phyloP scores from a whole-genome alignment of 179 eudicot species.

The Silene noctiflora region DNA sequence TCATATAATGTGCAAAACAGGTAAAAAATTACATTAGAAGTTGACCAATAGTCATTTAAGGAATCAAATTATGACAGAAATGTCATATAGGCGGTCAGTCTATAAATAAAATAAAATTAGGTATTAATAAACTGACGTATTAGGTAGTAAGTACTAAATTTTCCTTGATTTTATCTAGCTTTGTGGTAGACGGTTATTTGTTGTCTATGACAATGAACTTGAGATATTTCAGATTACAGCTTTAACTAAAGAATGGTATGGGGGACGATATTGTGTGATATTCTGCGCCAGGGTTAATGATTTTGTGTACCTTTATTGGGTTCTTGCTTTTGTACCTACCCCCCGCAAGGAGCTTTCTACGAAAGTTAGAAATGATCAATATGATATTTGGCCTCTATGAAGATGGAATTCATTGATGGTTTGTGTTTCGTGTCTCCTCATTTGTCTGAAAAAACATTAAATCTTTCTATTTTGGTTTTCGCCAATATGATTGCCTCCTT shows the following conservation, averaged over 20 bases:
- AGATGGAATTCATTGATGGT: not conserved
- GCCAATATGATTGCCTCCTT: not conserved
- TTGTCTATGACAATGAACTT: not conserved
- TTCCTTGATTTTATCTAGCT: not conserved
- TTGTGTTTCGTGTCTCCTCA: not conserved
- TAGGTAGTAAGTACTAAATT: not conserved
- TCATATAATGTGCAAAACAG: not conserved
- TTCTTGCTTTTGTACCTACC: no score
- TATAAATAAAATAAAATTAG: no score
- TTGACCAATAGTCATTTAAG: not conserved
- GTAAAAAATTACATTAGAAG: not conserved
- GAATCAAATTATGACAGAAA: not conserved
- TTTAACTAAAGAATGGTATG: no score
- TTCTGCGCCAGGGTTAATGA: no score
- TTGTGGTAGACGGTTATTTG: not conserved
- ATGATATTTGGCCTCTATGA: not conserved
- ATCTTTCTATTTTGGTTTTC: not conserved
- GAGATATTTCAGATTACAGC: not conserved
- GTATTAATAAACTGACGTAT: not conserved
- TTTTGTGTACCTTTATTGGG: no score
- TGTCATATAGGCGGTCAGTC: not conserved
- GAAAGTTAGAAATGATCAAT: constrained; percentile 3
- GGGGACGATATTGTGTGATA: no score
- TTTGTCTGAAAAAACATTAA: no score
- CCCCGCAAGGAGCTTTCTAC: not conserved